Evolutionary conservation across 2,329 filamentous ascomycete genomes (phyloP), one percentile per base, ranked within the genome.

Genomic region (Rasamsonia emersonii): DNA sequence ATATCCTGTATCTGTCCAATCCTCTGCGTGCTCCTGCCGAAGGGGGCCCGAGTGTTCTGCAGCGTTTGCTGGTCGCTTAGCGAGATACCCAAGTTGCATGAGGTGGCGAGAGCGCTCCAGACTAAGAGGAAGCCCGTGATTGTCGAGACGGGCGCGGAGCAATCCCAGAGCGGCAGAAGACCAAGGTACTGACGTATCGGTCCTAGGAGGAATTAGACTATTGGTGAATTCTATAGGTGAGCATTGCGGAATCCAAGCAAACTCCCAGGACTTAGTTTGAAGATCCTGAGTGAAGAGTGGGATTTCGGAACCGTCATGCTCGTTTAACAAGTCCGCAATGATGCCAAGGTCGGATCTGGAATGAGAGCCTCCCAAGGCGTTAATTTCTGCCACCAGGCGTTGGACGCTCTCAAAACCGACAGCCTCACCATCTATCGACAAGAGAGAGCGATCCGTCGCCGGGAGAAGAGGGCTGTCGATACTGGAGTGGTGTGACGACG

Each of bases 1-100:
- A 34, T 62, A 52, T 4, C 55, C 58, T 1, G 56, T 55, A 21
- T 45, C 37, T 24, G 42, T 39, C 53, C 55, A 61, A n/a, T 35
- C 30, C 30, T 15, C 10, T 19, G 28, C 4, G 21, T 32, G 5
- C 38, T 13, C 9, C 28, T n/a, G 16, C 24, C 25, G n/a, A 18
- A 27, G 11, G 10, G 9, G 10, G n/a, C 29, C 9, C 28, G n/a
- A n/a, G n/a, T n/a, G n/a, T n/a, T n/a, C n/a, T n/a, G n/a, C n/a
- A n/a, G n/a, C n/a, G n/a, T n/a, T n/a, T n/a, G n/a, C n/a, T n/a
- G n/a, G n/a, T 20, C 47, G 47, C 40, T 42, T 42, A n/a, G 46
- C 45, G 17, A 62, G 36, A 35, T 45, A 52, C 3, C 59, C 59
- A 15, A 61, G 46, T 37, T 61, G 58, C 40, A 62, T 51, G 18